Conservation (phyloP, 140 eudicot species). For the Stevia rebaudiana region DNA sequence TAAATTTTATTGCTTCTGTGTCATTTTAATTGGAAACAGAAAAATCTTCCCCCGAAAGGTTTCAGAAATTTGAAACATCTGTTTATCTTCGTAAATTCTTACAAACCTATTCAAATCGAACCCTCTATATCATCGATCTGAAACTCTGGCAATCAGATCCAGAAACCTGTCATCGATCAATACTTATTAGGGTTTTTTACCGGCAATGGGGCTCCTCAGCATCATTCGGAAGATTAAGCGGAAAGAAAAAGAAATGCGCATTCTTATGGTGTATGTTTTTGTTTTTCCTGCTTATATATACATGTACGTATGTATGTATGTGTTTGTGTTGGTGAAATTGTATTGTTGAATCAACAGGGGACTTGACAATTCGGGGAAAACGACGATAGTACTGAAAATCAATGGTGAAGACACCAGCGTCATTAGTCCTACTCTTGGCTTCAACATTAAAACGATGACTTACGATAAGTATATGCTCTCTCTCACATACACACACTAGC, state of each 20-base stretch:
- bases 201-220: conserved; percentile 81
- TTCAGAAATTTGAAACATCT: background rate
- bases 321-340: background rate
- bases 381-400: conserved; percentile 83
- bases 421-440: conserved; percentile 89
- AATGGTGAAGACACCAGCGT: conserved; percentile 92
- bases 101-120: background rate
- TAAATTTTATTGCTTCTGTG: too few species aligned
- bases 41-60: background rate
- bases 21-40: too few species aligned
- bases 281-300: background rate
- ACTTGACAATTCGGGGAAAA: conserved; percentile 89
- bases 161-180: background rate
- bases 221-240: conserved; percentile 92
- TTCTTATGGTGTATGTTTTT: conserved; percentile 80
- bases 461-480: conserved; percentile 50
- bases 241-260: conserved; percentile 96
- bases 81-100: background rate
- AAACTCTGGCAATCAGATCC: background rate
- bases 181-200: background rate
- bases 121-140: background rate
- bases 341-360: conserved; percentile 41
- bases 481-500: background rate
- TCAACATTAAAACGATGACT: conserved; percentile 83
- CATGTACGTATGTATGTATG: background rate